Percentiles rank a stretch among this genome's conserved stretches.
Conservation (phyloP, 1,139 yeast species). For the Yarrowia galli region DNA sequence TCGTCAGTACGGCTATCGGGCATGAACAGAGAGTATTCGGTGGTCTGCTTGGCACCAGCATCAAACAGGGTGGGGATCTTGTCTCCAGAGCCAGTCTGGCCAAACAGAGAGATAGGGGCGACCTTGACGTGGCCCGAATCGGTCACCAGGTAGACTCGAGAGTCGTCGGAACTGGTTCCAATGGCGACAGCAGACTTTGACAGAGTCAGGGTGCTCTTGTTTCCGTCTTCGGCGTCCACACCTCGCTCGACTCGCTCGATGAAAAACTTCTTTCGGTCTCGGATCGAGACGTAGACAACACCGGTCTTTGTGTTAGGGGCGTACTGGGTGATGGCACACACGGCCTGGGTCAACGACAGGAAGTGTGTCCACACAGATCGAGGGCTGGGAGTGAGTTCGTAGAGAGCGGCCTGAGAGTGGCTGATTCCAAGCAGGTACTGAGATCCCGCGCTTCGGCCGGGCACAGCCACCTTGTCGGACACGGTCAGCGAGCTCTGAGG, state of each 20-base stretch:
- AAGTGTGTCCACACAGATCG: constrained; percentile 77
- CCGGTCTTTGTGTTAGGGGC: constrained; percentile 38
- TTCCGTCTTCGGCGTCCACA: constrained; percentile 22
- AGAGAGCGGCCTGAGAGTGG: constrained; percentile 76
- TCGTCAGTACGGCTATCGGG: constrained; percentile 27
- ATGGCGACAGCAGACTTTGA: constrained; percentile 13
- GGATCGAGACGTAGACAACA: constrained; percentile 45
- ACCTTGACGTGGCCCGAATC: constrained; percentile 32
- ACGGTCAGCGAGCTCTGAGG: constrained; percentile 45
- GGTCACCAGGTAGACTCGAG: constrained; percentile 34
- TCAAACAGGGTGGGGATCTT: constrained; percentile 32
- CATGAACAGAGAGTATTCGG: constrained; percentile 31
- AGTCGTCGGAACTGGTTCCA: constrained; percentile 14
- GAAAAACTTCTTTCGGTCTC: constrained; percentile 46
- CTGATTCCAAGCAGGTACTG: constrained; percentile 66
- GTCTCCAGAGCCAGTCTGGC: constrained; percentile 27
- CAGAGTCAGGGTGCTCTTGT: constrained; percentile 23
- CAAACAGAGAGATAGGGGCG: constrained; percentile 28
- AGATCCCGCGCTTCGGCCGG: constrained; percentile 40
- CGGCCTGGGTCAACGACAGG: constrained; percentile 65
- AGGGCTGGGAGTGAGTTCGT: constrained; percentile 80
- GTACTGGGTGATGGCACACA: constrained; percentile 49
- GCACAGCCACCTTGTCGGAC: constrained; percentile 41
- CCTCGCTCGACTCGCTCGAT: constrained; percentile 41
- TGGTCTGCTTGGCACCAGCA: constrained; percentile 26